phyloP scores from a whole-genome alignment of 2,329 filamentous ascomycete species.

The Davidsoniella eucalypti region DNA sequence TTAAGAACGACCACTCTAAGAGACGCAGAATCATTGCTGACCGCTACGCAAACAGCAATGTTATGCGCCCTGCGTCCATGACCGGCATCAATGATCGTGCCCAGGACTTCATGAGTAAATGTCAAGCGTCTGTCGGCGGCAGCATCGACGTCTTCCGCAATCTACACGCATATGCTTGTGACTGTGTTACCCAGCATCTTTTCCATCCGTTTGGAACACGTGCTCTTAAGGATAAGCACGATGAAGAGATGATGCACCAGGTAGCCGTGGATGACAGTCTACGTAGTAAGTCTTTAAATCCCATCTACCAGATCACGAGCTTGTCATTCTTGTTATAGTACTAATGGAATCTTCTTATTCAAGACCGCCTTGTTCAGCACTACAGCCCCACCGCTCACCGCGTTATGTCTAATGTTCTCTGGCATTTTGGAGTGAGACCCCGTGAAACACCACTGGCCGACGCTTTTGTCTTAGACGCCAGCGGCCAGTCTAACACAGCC shows the following conservation, averaged over 20 bases:
- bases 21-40: slow-evolving; percentile 48
- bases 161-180: slow-evolving; percentile 52
- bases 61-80: slow-evolving; percentile 39
- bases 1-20: slow-evolving; percentile 44
- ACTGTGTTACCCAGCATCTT: slow-evolving; percentile 53
- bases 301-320: background rate
- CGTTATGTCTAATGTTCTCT: slow-evolving; percentile 28
- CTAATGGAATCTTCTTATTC: background rate
- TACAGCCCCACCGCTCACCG: slow-evolving; percentile 37
- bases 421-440: slow-evolving; percentile 32
- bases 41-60: slow-evolving; percentile 51
- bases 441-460: slow-evolving; percentile 43
- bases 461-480: slow-evolving; percentile 38
- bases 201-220: slow-evolving; percentile 49
- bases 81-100: slow-evolving; percentile 42
- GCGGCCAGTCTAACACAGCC: slow-evolving; percentile 28
- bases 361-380: slow-evolving; percentile 42
- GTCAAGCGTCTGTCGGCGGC: slow-evolving; percentile 25
- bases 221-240: slow-evolving; percentile 36
- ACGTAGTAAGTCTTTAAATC: slow-evolving; percentile 33
- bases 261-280: slow-evolving; percentile 51
- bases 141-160: slow-evolving; percentile 46
- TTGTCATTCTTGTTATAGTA: background rate
- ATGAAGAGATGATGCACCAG: slow-evolving; percentile 51
- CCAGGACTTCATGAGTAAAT: slow-evolving; percentile 36